A percentile compares a stretch with the other conserved stretches of the same genome.
Evolutionary conservation across 805 yeast species (phyloP).

Genomic region (Spathaspora girioi): DNA sequence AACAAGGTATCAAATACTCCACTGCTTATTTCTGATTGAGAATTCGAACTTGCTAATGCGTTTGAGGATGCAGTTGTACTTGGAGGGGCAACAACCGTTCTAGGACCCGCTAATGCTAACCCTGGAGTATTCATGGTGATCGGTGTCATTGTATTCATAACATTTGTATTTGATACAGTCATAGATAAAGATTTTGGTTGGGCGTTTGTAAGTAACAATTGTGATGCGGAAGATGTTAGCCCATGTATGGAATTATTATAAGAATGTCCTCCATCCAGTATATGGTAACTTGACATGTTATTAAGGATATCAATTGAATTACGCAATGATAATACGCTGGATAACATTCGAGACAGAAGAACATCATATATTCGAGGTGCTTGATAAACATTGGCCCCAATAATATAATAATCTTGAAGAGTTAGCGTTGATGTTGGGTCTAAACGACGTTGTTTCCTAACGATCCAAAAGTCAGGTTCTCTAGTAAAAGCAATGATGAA

Average conservation of each 20-base stretch:
- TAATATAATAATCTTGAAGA: constrained; percentile 77
- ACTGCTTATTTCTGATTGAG: constrained; percentile 22
- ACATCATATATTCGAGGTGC: constrained; percentile 76
- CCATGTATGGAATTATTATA: constrained; percentile 10
- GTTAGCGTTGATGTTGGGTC: constrained; percentile 41
- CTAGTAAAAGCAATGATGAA: constrained; percentile 69
- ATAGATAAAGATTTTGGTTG: constrained; percentile 5
- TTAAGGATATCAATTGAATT: constrained; percentile 30
- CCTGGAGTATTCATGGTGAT: constrained; percentile 4
- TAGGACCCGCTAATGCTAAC: background rate
- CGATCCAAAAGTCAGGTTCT: constrained; percentile 92
- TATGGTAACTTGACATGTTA: constrained; percentile 27
- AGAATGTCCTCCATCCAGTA: constrained; percentile 34
- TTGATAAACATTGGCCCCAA: constrained; percentile 91
- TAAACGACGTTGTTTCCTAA: constrained; percentile 73
- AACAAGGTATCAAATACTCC: constrained; percentile 30
- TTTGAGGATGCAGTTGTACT: background rate
- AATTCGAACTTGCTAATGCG: background rate
- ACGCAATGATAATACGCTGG: constrained; percentile 33
- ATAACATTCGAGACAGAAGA: constrained; percentile 60
- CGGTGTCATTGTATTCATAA: constrained; percentile 7
- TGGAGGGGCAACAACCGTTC: background rate
- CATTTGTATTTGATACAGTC: constrained; percentile 5
- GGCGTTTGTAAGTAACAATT: background rate
- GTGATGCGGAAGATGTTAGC: constrained; percentile 4